Evolutionary conservation across 768 basidiomycete species (phyloP).

Genomic region (Cantharellus cinnabarinus): DNA sequence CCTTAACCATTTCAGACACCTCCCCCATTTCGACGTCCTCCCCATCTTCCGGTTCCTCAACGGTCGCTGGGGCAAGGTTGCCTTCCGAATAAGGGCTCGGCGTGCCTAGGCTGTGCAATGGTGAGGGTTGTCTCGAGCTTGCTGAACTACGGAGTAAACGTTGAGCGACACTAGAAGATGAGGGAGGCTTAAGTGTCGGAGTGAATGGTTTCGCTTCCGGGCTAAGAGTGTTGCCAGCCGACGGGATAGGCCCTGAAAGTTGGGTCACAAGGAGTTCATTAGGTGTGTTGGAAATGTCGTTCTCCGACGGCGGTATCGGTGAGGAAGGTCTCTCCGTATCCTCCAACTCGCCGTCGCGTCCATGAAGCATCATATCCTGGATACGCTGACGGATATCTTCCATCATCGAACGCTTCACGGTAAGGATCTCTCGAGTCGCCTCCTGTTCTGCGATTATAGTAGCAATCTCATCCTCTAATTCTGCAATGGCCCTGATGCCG

Average conservation of each 20-base stretch:
- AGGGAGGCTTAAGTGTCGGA: conserved; percentile 13
- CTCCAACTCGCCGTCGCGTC: conserved; percentile 40
- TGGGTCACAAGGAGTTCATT: neutral
- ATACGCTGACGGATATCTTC: conserved; percentile 40
- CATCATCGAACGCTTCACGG: conserved; percentile 45
- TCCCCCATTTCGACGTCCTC: conserved; percentile 1
- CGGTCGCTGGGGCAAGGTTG: too few species aligned
- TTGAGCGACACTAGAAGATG: conserved; percentile 1
- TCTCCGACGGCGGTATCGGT: neutral
- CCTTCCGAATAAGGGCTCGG: neutral
- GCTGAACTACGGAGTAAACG: conserved; percentile 7
- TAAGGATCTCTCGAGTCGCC: conserved; percentile 42
- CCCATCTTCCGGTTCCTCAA: neutral
- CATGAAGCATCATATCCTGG: conserved; percentile 39
- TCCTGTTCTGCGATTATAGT: conserved; percentile 59
- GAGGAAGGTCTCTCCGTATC: conserved; percentile 9
- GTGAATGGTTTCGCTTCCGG: conserved; percentile 17
- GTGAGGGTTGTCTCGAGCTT: neutral
- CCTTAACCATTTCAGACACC: neutral
- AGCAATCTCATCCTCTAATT: conserved; percentile 58
- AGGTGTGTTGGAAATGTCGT: neutral
- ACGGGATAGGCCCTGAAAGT: neutral
- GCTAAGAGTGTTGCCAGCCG: conserved; percentile 14
- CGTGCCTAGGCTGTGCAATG: neutral
- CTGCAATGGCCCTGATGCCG: conserved; percentile 34